These are phyloP conservation scores for Wickerhamomyces ciferrii DNA, from an alignment of 805 yeast genomes.

Conservation along the genomic window DNA sequence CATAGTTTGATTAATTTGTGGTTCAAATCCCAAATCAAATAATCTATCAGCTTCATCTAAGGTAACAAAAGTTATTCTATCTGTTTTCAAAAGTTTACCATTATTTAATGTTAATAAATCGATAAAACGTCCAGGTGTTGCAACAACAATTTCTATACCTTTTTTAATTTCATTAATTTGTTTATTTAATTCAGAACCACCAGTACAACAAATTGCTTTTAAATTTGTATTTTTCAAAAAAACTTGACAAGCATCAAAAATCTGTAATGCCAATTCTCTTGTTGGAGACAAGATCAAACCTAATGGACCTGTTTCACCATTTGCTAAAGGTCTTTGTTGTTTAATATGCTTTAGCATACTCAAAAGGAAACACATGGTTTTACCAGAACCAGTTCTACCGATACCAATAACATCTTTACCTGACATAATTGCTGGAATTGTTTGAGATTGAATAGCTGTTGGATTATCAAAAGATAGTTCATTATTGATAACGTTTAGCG, in stretches of 20 bases:
- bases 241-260: slow-evolving; percentile 55
- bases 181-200: slow-evolving; percentile 78
- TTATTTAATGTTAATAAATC: slow-evolving; percentile 80
- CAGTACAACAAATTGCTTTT: slow-evolving; percentile 76
- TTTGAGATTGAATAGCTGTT: slow-evolving; percentile 87
- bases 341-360: slow-evolving; percentile 83
- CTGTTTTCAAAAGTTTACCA: slow-evolving; percentile 64
- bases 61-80: slow-evolving; percentile 73
- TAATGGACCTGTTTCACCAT: slow-evolving; percentile 62
- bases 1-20: slow-evolving; percentile 82
- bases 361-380: slow-evolving; percentile 80
- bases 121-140: slow-evolving; percentile 93
- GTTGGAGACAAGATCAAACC: slow-evolving; percentile 87
- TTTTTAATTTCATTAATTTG: slow-evolving; percentile 78
- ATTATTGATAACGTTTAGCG: slow-evolving; percentile 46
- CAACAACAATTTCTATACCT: slow-evolving; percentile 78
- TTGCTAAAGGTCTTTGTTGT: slow-evolving; percentile 53
- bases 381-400: slow-evolving; percentile 96
- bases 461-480: slow-evolving; percentile 54
- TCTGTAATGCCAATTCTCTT: slow-evolving; percentile 85
- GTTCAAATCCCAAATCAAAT: slow-evolving; percentile 97
- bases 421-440: slow-evolving; percentile 84
- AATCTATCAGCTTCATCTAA: slow-evolving; percentile 95
- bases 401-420: slow-evolving; percentile 91
- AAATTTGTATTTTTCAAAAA: slow-evolving; percentile 49